phyloP scores from a whole-genome alignment of 768 basidiomycete genomes.

The Pleurotus platypus region DNA sequence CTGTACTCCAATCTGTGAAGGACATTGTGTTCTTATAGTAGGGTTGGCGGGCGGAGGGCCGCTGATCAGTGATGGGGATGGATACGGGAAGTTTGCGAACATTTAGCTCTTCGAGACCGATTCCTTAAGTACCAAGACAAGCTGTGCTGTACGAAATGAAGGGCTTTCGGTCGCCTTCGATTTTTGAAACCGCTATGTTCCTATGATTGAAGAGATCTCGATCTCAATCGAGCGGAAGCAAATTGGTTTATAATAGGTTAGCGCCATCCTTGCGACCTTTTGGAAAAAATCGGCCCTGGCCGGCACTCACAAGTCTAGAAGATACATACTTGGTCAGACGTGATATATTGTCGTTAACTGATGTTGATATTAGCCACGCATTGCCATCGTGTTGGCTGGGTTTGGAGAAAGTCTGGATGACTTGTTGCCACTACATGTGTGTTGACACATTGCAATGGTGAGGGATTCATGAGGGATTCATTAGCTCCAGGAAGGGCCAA shows the following conservation, averaged over 20 bases:
- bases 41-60: background rate
- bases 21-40: background rate
- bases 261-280: background rate
- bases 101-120: background rate
- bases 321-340: too few species aligned
- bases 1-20: constrained; percentile 4
- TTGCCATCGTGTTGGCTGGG: too few species aligned
- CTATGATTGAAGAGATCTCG: background rate
- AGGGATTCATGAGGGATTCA: too few species aligned
- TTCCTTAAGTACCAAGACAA: background rate
- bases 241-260: background rate
- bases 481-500: too few species aligned
- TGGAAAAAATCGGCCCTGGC: too few species aligned
- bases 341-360: too few species aligned
- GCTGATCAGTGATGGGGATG: background rate
- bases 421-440: too few species aligned
- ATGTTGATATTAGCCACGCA: too few species aligned
- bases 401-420: too few species aligned
- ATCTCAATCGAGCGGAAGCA: background rate
- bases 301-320: too few species aligned
- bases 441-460: too few species aligned
- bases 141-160: background rate
- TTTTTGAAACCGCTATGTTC: background rate
- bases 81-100: background rate
- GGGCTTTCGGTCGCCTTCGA: background rate